Evolutionary conservation across 2,329 filamentous ascomycete genomes (phyloP), one percentile per base, ranked within the genome.

Genomic region (Pseudocercospora fuligena): DNA sequence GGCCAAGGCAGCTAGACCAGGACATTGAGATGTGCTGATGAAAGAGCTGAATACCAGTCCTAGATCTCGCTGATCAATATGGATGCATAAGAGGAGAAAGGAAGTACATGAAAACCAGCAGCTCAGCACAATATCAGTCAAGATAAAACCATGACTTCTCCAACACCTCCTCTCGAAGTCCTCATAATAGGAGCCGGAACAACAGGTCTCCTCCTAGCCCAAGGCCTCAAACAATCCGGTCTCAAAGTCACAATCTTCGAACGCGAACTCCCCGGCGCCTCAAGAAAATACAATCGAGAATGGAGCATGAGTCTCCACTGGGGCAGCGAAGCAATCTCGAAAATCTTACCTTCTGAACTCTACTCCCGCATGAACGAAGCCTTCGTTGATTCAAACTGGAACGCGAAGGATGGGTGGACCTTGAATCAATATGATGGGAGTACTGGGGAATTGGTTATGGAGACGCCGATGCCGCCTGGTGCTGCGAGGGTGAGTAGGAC

Each of bases 251-350:
- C 49, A 3, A 51, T 70, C 16, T 70, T 65, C 68, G 70, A 72
- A 33, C 66, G 66, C 19, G 66, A 69, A 25, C 54, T 31, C 5
- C 64, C 56, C n/a, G 46, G 12, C 16, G 56, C 54, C 1, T 60
- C 65, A 1, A 46, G 60, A n/a, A 56, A 60, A 23, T 54, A 47
- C 29, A 33, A 47, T 21, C 43, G 69, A 60, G 69, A 70, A 56
- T 69, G 69, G 69, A 66, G 69, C 25, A 69, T 69, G 64, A 69
- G 58, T 33, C 51, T 70, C n/a, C 66, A 70, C 31, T 70, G 69
- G 66, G 64, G 66, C 19, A 54, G 43, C 8, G 62, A 64, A 23
- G 56, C 57, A 19, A 40, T 69, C 7, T 21, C 43, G 11, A 51
- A 58, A 29, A 27, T 70, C 21, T 57, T 70, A 21, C 66, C 68